Base-by-base conservation (phyloP, 352 stramenopile species). In the Lagenidium sp. region DNA sequence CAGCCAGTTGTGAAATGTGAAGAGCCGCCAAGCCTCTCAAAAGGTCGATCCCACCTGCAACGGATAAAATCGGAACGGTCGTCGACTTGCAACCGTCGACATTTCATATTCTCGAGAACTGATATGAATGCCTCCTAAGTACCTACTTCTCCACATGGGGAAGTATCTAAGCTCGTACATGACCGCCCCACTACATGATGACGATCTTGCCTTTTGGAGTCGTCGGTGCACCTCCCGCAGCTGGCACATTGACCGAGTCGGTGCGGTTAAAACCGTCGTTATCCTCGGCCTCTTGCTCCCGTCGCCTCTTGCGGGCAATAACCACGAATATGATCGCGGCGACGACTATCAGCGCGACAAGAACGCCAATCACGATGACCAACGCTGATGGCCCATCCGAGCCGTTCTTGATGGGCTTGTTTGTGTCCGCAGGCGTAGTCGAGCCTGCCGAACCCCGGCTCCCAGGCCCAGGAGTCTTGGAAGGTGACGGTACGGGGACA, bases 201-300 rank as follows among this genome's bases (percentile, higher is more conserved):
- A 87, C 74, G 38, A 90, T 90, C 38, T 69, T 80, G 35, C 65
- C 54, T 63, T 87, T 90, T 28, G 77, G 77, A 13, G 77, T 90
- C 20, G 77, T 59, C 5, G 66, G 62, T 18, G 68, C 62, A 3
- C 15, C 47, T 32, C 54, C 61, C 8, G 36, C 63, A 22, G 57
- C 38, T 47, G 41, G 51, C 7, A 46, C 65, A 24, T 72, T 57
- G 16, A 73, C 49, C 29, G 61, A 63, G 36, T 62, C 53, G 5
- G 57, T 50, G 40, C 58, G 64, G 20, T 65, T 68, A 29, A 85
- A 84, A 26, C 55, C 59, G 21, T 59, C 55, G n/a, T 41, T 59
- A 24, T 78, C 57, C 2, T 59, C 68, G 16, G 68, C 57, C 29
- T 85, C 73, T 35, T 82, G 60, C 44, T 83, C 52, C 22, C 70